Evolutionary conservation across 2,329 filamentous ascomycete species (phyloP), one percentile per base, ranked within the genome.

Genomic region (Hypoxylon sp.): DNA sequence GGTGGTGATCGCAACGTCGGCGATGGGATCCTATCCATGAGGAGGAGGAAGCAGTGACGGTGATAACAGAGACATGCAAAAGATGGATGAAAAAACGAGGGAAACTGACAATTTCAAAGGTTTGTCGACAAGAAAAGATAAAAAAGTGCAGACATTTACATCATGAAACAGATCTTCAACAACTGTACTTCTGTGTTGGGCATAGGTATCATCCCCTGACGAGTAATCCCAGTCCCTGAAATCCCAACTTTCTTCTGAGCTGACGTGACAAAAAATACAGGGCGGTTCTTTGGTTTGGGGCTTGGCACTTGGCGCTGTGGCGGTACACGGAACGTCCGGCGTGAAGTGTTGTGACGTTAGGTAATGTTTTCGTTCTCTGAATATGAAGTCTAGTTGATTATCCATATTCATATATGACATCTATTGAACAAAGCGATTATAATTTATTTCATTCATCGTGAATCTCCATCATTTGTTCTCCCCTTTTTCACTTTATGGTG

Each of bases 1-100:
- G 73, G 68, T 56, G 73, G 69, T 58, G 74, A 69, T 66, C 61
- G 63, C 21, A 72, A 45, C 67, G 74, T 69, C 0, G 75, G 72
- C 46, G 74, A 74, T 36, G 64, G 63, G 60, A 63, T 71, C 57
- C 62, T 72, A 72, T 71, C 75, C 75, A 74, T 76, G 69, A 61
- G 63, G 38, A 41, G 36, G 25, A 64, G 17, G 17, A 19, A 32
- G 49, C 10, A 50, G 57, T 13, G 10, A 3, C 6, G 17, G 38
- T 17, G 19, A 30, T 46, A 30, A 30, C 52, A 46, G 38, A 56
- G 52, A 56, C 52, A 32, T 32, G n/a, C 17, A 34, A 45, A 43
- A 19, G 19, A 7, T 23, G 13, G 13, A 19, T 21, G 34, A 32
- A 49, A 62, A 32, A 49, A 62, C 25, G 58, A 60, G 41, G 43